These are phyloP conservation scores for Colletotrichum coccodes DNA, from an alignment of 2,329 filamentous ascomycete genomes.

Conservation along the genomic window DNA sequence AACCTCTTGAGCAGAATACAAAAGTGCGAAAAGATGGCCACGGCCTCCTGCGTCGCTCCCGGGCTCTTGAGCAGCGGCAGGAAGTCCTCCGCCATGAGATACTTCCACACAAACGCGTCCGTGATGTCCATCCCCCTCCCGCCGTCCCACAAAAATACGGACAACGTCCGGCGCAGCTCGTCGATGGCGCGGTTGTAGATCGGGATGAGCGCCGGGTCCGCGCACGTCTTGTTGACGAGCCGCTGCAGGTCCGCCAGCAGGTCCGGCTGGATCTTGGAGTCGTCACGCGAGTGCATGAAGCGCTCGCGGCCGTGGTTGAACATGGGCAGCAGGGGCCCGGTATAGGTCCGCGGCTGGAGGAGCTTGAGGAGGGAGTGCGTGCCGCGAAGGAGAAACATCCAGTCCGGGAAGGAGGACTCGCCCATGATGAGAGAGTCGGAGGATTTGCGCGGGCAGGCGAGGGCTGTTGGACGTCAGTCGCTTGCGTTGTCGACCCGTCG, in stretches of 20 bases:
- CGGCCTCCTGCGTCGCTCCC: constrained; percentile 40
- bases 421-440: constrained; percentile 43
- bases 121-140: constrained; percentile 43
- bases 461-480: constrained; percentile 17
- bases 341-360: constrained; percentile 35
- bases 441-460: constrained; percentile 42
- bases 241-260: constrained; percentile 36
- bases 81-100: constrained; percentile 46
- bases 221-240: constrained; percentile 34
- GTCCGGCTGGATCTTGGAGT: constrained; percentile 20
- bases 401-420: constrained; percentile 42
- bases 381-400: constrained; percentile 44
- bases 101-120: constrained; percentile 54
- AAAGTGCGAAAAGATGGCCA: constrained; percentile 49
- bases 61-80: constrained; percentile 44
- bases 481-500: neutral
- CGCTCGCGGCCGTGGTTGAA: constrained; percentile 38
- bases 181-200: constrained; percentile 36
- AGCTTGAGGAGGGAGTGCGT: constrained; percentile 38
- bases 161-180: constrained; percentile 35
- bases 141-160: constrained; percentile 30
- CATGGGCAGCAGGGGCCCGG: constrained; percentile 33
- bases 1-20: constrained; percentile 44
- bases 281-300: constrained; percentile 32
- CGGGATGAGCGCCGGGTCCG: constrained; percentile 33